Evolutionary conservation across 2,329 filamentous ascomycete species (phyloP), one percentile per base, ranked within the genome.

Genomic region (Scopulariopsis brevicaulis): DNA sequence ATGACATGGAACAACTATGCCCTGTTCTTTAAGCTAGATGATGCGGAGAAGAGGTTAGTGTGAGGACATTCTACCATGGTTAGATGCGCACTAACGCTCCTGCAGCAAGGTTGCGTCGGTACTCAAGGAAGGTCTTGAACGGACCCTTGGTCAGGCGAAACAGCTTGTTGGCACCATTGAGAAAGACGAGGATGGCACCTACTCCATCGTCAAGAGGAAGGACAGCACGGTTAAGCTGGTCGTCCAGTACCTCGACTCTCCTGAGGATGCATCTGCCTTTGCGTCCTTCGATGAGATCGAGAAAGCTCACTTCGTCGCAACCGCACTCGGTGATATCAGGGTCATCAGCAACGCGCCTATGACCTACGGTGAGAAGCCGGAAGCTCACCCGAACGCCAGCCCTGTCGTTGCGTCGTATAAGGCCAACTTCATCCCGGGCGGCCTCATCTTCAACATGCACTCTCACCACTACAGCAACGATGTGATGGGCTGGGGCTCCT

Each of bases 401-500:
- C 73, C 74, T 1, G 59, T 66, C 1, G 62, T 67, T 0, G 65
- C 73, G 0, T 72, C 68, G 0, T 77, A 71, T 63, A 69, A 75
- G 57, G 70, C 69, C 0, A 77, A 71, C 62, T 71, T 77, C 48
- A 64, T 76, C 28, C 67, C 63, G 0, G 73, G 73, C 2, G 74
- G 74, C 0, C 59, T 76, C 1, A 66, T 77, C 10, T 69, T 77
- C 56, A 70, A 68, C 37, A 73, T 71, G 55, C 72, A 76, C 48
- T 63, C 66, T 55, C 74, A 77, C 52, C 74, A 77, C 58, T 77
- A 71, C 54, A 61, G 69, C 50, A 73, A 72, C 59, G 73, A 77
- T 60, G 63, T 74, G 0, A 74, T 73, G 68, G 73, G 71, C 3
- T 75, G 73, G 72, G 66, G 68, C 0, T 65, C 66, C 5, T 68